These are phyloP conservation scores for Haplographium delicatum DNA, from an alignment of 495 filamentous ascomycete genomes.

Conservation along the genomic window DNA sequence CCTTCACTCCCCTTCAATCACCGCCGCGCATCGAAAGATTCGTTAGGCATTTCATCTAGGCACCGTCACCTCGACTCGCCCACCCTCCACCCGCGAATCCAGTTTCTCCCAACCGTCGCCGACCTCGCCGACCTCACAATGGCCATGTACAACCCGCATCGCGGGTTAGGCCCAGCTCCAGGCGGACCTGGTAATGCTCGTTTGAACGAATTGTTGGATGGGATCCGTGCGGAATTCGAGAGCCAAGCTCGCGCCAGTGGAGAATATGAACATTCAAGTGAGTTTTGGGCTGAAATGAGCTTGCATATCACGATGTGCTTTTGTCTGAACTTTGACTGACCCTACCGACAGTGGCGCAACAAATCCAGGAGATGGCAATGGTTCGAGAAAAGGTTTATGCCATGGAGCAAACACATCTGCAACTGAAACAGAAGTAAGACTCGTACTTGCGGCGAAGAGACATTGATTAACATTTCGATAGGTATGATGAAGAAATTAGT, in stretches of 20 bases:
- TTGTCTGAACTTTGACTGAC: slow-evolving; percentile 8
- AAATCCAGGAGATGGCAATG: slow-evolving; percentile 88
- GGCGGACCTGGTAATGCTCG: slow-evolving; percentile 55
- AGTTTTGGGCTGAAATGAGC: slow-evolving; percentile 32
- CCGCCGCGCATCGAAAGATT: too few relatives aligned
- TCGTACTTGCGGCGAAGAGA: not conserved
- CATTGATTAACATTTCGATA: slow-evolving; percentile 31
- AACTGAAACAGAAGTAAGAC: slow-evolving; percentile 83
- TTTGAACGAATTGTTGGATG: slow-evolving; percentile 84
- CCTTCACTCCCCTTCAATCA: too few relatives aligned
- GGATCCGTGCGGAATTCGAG: slow-evolving; percentile 87
- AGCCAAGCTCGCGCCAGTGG: slow-evolving; percentile 66
- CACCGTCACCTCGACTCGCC: not conserved
- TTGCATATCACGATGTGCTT: not conserved
- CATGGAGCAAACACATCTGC: slow-evolving; percentile 79
- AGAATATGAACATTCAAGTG: slow-evolving; percentile 87
- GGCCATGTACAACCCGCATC: slow-evolving; percentile 89
- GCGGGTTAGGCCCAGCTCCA: slow-evolving; percentile 72
- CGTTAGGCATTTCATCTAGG: too few relatives aligned
- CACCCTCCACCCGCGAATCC: not conserved
- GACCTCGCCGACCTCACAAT: slow-evolving; percentile 28
- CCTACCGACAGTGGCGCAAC: slow-evolving; percentile 64
- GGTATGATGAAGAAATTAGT: slow-evolving; percentile 89
- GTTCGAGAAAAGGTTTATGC: slow-evolving; percentile 86
- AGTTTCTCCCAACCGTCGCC: not conserved